phyloP scores from a whole-genome alignment of 441 rosid genomes.

The Codiaeum variegatum region DNA sequence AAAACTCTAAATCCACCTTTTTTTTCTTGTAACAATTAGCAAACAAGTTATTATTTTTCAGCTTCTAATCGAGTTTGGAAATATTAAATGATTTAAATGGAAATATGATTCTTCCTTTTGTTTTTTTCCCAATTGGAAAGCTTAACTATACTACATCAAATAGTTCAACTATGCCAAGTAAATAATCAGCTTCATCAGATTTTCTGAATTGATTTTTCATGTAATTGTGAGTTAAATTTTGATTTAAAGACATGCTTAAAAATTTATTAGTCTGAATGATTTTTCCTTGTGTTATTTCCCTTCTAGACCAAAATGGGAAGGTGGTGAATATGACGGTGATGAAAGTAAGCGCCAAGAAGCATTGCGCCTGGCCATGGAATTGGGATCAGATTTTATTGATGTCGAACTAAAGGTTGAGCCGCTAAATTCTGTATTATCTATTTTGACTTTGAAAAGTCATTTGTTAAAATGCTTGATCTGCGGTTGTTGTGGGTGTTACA shows the following conservation, averaged over 20 bases:
- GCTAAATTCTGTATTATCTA: neutral
- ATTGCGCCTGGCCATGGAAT: slow-evolving; percentile 43
- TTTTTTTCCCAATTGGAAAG: neutral
- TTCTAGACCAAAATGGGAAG: slow-evolving; percentile 59
- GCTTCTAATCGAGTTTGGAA: neutral
- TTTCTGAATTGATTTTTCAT: neutral
- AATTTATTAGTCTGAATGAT: neutral
- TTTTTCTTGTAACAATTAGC: neutral
- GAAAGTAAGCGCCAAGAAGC: slow-evolving; percentile 44
- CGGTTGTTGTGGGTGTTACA: neutral
- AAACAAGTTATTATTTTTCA: neutral
- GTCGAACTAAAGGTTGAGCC: slow-evolving; percentile 48
- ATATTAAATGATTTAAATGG: neutral
- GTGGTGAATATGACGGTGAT: slow-evolving; percentile 54
- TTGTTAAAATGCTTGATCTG: slow-evolving; percentile 3
- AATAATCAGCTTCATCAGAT: neutral
- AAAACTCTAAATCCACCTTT: neutral
- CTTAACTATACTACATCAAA: neutral
- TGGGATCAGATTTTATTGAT: slow-evolving; percentile 54
- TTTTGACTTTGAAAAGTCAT: neutral
- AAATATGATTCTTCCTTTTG: neutral
- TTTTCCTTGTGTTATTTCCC: slow-evolving; percentile 13
- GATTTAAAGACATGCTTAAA: neutral
- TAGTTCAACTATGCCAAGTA: too few species aligned
- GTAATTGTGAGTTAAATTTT: neutral